Evolutionary conservation across 2,329 filamentous ascomycete species (phyloP).

Genomic region (Fusarium poae): DNA sequence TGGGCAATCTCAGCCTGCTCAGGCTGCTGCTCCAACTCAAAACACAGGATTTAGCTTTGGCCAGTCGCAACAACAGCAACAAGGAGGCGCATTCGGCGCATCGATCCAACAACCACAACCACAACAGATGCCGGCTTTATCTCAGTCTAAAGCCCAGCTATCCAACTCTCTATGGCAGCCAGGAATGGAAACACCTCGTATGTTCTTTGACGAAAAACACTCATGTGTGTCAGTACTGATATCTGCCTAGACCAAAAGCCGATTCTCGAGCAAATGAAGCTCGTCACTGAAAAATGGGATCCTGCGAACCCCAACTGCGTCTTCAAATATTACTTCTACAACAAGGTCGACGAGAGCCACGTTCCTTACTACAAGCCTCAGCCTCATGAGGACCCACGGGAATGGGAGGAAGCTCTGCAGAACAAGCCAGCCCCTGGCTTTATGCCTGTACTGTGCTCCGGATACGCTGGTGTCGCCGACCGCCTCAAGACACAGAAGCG

Average conservation of each 20-base stretch:
- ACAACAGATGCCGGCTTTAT: constrained; percentile 59
- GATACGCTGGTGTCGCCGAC: constrained; percentile 78
- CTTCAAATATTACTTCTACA: constrained; percentile 90
- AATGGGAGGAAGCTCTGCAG: constrained; percentile 86
- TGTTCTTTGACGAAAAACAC: constrained; percentile 30
- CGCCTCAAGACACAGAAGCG: constrained; percentile 79
- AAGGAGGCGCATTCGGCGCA: constrained; percentile 52
- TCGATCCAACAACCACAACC: constrained; percentile 56
- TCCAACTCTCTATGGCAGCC: constrained; percentile 67
- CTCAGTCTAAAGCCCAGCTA: constrained; percentile 61
- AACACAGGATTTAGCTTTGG: constrained; percentile 33
- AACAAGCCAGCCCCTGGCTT: constrained; percentile 82
- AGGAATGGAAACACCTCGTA: constrained; percentile 64
- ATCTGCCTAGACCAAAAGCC: constrained; percentile 70
- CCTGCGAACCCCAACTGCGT: constrained; percentile 75
- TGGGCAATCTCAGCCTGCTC: constrained; percentile 55
- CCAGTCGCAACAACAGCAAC: constrained; percentile 56
- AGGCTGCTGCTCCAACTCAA: constrained; percentile 51
- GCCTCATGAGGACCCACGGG: constrained; percentile 77
- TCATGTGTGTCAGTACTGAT: constrained; percentile 18
- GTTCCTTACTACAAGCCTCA: constrained; percentile 82
- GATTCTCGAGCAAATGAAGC: constrained; percentile 78
- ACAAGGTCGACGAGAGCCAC: constrained; percentile 79
- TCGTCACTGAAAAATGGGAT: constrained; percentile 81
- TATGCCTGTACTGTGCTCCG: constrained; percentile 81